Percentiles rank a stretch among this genome's conserved stretches.
Conservation (phyloP, 164 flowering plant species). For the Platanus orientalis region DNA sequence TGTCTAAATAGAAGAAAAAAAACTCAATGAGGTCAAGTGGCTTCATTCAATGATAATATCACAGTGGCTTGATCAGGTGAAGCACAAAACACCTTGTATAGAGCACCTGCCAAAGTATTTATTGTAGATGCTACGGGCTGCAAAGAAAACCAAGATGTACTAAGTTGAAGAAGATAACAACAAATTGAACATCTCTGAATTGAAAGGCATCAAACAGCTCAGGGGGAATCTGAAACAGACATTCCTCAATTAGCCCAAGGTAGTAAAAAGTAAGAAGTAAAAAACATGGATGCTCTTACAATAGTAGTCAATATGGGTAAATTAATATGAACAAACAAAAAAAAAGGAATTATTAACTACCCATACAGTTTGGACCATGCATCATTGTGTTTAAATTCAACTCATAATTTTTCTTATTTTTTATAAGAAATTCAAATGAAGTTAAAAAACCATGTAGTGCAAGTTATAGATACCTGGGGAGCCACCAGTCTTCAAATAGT, state of each 20-base stretch:
- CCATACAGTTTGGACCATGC: background rate
- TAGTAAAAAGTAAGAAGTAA: background rate
- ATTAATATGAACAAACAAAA: too few relatives aligned
- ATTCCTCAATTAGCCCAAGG: background rate
- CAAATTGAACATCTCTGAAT: background rate
- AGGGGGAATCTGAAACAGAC: conserved; percentile 53
- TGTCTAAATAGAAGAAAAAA: too few relatives aligned
- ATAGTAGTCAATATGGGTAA: background rate
- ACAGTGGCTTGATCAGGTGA: conserved; percentile 42
- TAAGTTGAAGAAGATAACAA: background rate
- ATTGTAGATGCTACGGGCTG: conserved; percentile 87
- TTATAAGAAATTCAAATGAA: too few relatives aligned
- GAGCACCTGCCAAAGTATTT: conserved; percentile 75
- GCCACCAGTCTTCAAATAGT: conserved; percentile 80
- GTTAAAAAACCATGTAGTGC: background rate
- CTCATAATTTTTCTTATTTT: too few relatives aligned
- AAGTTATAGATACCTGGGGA: conserved; percentile 59
- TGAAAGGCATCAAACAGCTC: conserved; percentile 48
- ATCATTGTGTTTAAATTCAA: background rate
- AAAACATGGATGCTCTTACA: too few relatives aligned
- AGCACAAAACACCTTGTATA: conserved; percentile 68
- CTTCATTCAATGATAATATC: too few relatives aligned
- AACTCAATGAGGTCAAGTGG: too few relatives aligned
- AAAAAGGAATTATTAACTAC: too few relatives aligned
- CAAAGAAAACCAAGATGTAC: conserved; percentile 12